Base-by-base conservation (phyloP, 2,329 filamentous ascomycete species). In the Epichloe baconii region DNA sequence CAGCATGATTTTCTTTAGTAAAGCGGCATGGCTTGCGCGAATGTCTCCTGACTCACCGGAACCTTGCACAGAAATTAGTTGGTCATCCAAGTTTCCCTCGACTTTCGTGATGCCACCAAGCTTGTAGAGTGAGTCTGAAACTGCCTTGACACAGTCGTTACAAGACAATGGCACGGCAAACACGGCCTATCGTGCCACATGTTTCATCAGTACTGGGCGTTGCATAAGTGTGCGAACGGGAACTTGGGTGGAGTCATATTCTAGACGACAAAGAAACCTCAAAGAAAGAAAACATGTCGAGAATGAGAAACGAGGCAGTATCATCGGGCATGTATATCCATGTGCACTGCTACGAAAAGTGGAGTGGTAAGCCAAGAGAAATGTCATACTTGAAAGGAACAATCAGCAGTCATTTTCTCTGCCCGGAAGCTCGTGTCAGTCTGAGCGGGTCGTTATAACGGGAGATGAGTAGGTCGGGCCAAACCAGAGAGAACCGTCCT, bases 101-200 rank as follows among this genome's bases (percentile, higher is more conserved):
- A 97, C 83, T 61, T 88, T 90, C 61, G 77, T 79, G 65, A 97
- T 86, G 42, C 90, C 89, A 62, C 80, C 75, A 43, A 97, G 71
- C 62, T 85, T 82, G 67, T 85, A 79, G 48, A 97, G 72, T 46
- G 88, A 83, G 56, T 79, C 78, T 62, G 88, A 88, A 65, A 98
- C 83, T 61, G 88, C 83, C 68, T 90, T 85, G 67, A 95, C 81
- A 72, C 93, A 97, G 63, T 78, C 75, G 61, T 95, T 85, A 72
- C 93, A 97, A 70, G 83, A 88, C 75, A 97, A 83, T 51, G 89
- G 90, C 59, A 97, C 93, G 56, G 91, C 89, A 68, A 97, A 97
- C 57, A 91, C 85, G 54, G 91, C 95, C 85, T 97, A 57, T 58
- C 57, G 15, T 63, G 62, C 54, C 55, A 53, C 57, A 50, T 49